Percentiles rank a stretch among this genome's conserved stretches.
phyloP scores from a whole-genome alignment of 73 alveolate species.

The Blepharisma japonicum region DNA sequence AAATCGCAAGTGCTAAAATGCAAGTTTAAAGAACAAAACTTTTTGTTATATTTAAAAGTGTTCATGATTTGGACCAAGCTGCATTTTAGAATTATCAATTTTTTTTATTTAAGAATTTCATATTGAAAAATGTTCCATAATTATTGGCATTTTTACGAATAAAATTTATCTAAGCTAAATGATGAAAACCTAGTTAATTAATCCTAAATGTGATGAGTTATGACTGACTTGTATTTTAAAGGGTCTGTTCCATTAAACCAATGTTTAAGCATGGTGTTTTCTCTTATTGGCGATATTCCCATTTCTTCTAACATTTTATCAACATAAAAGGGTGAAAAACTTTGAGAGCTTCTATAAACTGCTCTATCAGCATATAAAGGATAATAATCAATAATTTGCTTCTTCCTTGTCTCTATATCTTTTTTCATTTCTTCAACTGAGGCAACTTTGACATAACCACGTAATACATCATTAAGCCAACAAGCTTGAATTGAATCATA shows the following conservation, averaged over 20 bases:
- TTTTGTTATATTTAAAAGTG: too few relatives aligned
- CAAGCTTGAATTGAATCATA: not conserved
- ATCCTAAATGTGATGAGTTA: too few relatives aligned
- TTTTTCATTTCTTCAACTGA: not conserved
- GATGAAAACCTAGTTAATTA: too few relatives aligned
- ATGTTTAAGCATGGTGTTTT: not conserved
- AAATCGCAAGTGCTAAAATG: too few relatives aligned
- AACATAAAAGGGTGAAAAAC: not conserved
- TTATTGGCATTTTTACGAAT: too few relatives aligned
- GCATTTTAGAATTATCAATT: too few relatives aligned
- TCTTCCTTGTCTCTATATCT: not conserved
- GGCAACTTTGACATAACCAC: not conserved
- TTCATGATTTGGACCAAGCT: too few relatives aligned
- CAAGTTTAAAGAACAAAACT: too few relatives aligned
- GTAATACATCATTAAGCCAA: not conserved
- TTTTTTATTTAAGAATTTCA: too few relatives aligned
- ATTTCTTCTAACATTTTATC: not conserved
- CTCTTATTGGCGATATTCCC: not conserved
- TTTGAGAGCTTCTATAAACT: not conserved
- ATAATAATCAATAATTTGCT: not conserved
- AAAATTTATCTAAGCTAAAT: too few relatives aligned
- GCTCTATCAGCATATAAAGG: not conserved
- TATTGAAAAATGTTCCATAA: too few relatives aligned
- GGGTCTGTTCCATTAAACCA: not conserved
- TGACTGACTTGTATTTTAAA: not conserved